A percentile compares a stretch with the other conserved stretches of the same genome.
These are phyloP conservation scores for Stenocarpella maydis DNA, from an alignment of 2,329 filamentous ascomycete genomes.

Conservation along the genomic window DNA sequence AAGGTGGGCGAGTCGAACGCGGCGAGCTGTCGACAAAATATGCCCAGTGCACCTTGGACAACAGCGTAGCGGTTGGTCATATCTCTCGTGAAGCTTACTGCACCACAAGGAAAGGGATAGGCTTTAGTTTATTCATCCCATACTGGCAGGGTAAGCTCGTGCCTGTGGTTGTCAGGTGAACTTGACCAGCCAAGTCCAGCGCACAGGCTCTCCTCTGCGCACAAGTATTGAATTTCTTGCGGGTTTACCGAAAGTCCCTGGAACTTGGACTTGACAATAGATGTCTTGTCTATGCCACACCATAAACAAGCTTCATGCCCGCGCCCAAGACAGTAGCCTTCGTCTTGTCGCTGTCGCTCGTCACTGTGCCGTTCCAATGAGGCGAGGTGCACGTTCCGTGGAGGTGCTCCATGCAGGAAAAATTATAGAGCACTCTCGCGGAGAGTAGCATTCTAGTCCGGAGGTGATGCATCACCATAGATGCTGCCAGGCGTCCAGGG, in stretches of 20 bases:
- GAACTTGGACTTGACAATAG: background rate
- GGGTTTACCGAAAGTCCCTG: background rate
- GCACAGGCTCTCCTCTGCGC: background rate
- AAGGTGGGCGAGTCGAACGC: conserved; percentile 16
- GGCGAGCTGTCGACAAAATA: conserved; percentile 9
- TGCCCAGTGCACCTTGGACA: background rate
- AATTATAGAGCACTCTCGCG: background rate
- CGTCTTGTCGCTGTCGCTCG: background rate
- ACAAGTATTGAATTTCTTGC: background rate
- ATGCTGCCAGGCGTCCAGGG: conserved; percentile 6
- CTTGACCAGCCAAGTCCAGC: conserved; percentile 18
- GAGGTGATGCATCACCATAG: background rate
- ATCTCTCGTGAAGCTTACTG: background rate
- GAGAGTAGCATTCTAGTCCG: too few species aligned
- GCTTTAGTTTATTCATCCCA: conserved; percentile 16
- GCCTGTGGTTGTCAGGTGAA: conserved; percentile 16
- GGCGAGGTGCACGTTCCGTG: background rate
- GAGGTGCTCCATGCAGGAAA: conserved; percentile 3
- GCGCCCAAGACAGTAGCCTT: background rate
- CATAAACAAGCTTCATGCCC: background rate
- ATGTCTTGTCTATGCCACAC: background rate
- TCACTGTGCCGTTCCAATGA: background rate
- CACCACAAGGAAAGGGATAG: conserved; percentile 5
- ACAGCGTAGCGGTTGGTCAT: conserved; percentile 2
- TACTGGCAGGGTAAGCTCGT: conserved; percentile 16